These are phyloP conservation scores for Cordyceps sp. DNA, from an alignment of 2,329 filamentous ascomycete genomes.

Conservation along the genomic window DNA sequence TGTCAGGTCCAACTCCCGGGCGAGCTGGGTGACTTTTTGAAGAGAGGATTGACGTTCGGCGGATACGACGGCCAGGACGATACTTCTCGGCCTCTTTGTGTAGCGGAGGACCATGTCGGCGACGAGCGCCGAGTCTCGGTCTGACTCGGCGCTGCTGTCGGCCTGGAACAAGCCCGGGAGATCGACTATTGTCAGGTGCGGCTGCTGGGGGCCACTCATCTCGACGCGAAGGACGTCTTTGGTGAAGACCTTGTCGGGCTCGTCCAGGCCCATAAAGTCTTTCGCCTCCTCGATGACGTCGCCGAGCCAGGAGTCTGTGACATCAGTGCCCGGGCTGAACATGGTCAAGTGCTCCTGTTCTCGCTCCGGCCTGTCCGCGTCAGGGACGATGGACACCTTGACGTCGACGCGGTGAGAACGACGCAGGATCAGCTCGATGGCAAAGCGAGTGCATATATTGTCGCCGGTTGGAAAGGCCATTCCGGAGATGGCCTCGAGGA, in stretches of 20 bases:
- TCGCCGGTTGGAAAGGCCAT: slow-evolving; percentile 42
- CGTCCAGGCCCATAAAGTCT: slow-evolving; percentile 29
- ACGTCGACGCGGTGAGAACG: slow-evolving; percentile 17
- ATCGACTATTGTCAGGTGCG: slow-evolving; percentile 41
- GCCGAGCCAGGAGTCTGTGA: slow-evolving; percentile 10
- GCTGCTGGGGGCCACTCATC: slow-evolving; percentile 26
- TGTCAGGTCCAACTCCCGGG: slow-evolving; percentile 10
- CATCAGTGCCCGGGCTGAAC: slow-evolving; percentile 10
- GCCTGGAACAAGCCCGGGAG: slow-evolving; percentile 37
- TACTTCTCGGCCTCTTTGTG: slow-evolving; percentile 36
- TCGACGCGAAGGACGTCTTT: slow-evolving; percentile 30
- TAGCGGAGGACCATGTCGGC: slow-evolving; percentile 32
- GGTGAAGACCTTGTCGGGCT: slow-evolving; percentile 20
- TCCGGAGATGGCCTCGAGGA: slow-evolving; percentile 46
- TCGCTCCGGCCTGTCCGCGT: slow-evolving; percentile 8
- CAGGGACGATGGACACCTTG: slow-evolving; percentile 15
- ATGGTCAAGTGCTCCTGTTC: slow-evolving; percentile 9
- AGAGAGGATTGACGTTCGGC: slow-evolving; percentile 39
- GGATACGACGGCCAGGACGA: slow-evolving; percentile 42
- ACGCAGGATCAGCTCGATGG: slow-evolving; percentile 43
- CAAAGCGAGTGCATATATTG: slow-evolving; percentile 44
- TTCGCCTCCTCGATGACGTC: slow-evolving; percentile 22
- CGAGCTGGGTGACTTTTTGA: slow-evolving; percentile 34
- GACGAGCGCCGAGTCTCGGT: slow-evolving; percentile 25
- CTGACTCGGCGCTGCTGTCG: slow-evolving; percentile 27